A percentile compares a stretch with the other conserved stretches of the same genome.
These are phyloP conservation scores for Globisporangium emineosum DNA, from an alignment of 352 stramenopile species.

Conservation along the genomic window DNA sequence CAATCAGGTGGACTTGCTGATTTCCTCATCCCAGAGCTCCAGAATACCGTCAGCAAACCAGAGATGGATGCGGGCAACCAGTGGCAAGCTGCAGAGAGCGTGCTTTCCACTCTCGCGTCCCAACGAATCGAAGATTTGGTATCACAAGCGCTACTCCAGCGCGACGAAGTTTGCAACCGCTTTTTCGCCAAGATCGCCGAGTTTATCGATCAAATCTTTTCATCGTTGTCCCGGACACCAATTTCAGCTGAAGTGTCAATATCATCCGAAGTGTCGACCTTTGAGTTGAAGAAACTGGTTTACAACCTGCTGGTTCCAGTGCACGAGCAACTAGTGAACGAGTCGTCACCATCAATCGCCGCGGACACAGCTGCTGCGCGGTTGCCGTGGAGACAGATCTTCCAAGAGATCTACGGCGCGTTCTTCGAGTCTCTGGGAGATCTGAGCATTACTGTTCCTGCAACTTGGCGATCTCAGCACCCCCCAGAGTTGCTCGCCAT, in stretches of 20 bases:
- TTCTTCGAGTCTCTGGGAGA: constrained; percentile 60
- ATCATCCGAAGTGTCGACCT: constrained; percentile 36
- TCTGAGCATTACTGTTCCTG: constrained; percentile 41
- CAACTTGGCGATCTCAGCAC: constrained; percentile 21
- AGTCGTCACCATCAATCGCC: constrained; percentile 12
- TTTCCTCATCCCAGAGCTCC: constrained; percentile 43
- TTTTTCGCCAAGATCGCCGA: constrained; percentile 51
- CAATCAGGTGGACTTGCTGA: constrained; percentile 12
- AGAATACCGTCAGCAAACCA: constrained; percentile 29
- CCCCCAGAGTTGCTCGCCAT: constrained; percentile 14
- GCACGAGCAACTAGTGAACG: constrained; percentile 34
- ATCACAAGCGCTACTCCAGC: constrained; percentile 14
- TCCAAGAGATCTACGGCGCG: constrained; percentile 53
- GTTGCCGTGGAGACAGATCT: constrained; percentile 56
- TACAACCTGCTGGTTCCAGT: constrained; percentile 49
- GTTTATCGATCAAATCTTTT: constrained; percentile 61
- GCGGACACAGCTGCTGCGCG: constrained; percentile 21
- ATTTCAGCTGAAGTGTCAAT: constrained; percentile 27
- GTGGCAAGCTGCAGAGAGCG: constrained; percentile 22
- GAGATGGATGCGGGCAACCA: constrained; percentile 35
- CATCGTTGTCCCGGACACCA: constrained; percentile 14
- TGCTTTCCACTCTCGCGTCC: constrained; percentile 32
- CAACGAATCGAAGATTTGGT: constrained; percentile 22
- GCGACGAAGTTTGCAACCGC: constrained; percentile 42
- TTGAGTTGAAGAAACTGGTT: constrained; percentile 64